These are phyloP conservation scores for Spathaspora gorwiae DNA, from an alignment of 805 yeast species.

Conservation along the genomic window DNA sequence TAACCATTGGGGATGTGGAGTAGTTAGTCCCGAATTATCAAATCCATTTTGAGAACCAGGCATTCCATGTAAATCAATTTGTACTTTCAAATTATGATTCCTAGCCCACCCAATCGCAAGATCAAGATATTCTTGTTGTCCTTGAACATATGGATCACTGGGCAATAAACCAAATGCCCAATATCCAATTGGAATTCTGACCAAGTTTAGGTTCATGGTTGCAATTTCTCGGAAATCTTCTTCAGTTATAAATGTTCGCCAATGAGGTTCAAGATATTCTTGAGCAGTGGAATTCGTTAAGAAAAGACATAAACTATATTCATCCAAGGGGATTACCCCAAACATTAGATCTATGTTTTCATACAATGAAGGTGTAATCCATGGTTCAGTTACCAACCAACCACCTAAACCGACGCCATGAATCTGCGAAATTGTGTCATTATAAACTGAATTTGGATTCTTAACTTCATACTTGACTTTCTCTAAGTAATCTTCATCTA, in stretches of 20 bases:
- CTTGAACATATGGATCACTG: conserved; percentile 62
- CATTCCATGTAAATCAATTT: conserved; percentile 76
- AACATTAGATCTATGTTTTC: conserved; percentile 24
- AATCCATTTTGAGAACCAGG: conserved; percentile 89
- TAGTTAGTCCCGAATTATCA: conserved; percentile 72
- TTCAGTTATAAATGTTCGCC: conserved; percentile 57
- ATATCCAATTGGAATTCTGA: conserved; percentile 73
- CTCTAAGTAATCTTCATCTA: background rate
- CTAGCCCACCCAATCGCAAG: conserved; percentile 68
- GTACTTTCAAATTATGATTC: conserved; percentile 54
- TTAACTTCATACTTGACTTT: background rate
- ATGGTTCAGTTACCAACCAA: conserved; percentile 71
- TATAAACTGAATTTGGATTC: background rate
- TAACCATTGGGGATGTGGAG: conserved; percentile 12
- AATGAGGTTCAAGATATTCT: conserved; percentile 45
- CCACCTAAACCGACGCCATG: conserved; percentile 49
- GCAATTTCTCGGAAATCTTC: conserved; percentile 51
- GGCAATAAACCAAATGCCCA: conserved; percentile 63
- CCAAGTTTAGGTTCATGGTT: conserved; percentile 57
- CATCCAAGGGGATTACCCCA: conserved; percentile 51
- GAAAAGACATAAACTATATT: conserved; percentile 46
- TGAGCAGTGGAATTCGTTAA: conserved; percentile 47
- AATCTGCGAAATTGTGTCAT: conserved; percentile 3
- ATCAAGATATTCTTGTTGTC: conserved; percentile 63
- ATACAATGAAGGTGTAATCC: conserved; percentile 61